These are phyloP conservation scores for Middelhovenomyces tepae DNA, from an alignment of 805 yeast genomes.

Conservation along the genomic window DNA sequence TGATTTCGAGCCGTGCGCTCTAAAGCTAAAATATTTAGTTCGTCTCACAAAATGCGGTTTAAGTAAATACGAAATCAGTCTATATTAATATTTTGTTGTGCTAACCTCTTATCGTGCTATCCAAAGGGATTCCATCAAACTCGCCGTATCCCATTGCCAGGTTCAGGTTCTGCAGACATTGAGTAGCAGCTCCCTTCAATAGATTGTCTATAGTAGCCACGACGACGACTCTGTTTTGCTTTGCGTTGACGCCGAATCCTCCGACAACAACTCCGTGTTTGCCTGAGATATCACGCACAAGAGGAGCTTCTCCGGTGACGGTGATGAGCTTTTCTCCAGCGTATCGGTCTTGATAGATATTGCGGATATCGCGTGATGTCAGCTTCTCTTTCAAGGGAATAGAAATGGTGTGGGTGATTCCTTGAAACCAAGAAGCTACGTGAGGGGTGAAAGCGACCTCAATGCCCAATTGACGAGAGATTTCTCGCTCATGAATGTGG, in stretches of 20 bases:
- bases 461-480: conserved; percentile 67
- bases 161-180: conserved; percentile 93
- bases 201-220: conserved; percentile 94
- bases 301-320: conserved; percentile 85
- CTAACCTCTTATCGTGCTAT: conserved; percentile 21
- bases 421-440: conserved; percentile 99
- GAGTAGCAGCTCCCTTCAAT: conserved; percentile 98
- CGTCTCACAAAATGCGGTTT: too few species aligned
- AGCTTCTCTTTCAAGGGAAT: conserved; percentile 66
- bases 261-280: conserved; percentile 94
- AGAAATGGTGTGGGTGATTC: conserved; percentile 85
- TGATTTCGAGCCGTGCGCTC: too few species aligned
- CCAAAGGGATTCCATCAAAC: conserved; percentile 83
- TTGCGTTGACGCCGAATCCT: conserved; percentile 87
- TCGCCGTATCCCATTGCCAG: conserved; percentile 84
- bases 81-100: too few species aligned
- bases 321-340: conserved; percentile 78
- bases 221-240: conserved; percentile 82
- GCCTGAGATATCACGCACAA: conserved; percentile 83
- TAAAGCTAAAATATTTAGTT: too few species aligned
- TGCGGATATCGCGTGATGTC: conserved; percentile 74
- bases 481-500: conserved; percentile 94
- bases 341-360: conserved; percentile 79
- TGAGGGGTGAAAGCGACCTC: conserved; percentile 91
- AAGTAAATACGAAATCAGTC: too few species aligned